Evolutionary conservation across 1,284 basidiomycete genomes (phyloP).

Genomic region (Clitocybe nebularis): DNA sequence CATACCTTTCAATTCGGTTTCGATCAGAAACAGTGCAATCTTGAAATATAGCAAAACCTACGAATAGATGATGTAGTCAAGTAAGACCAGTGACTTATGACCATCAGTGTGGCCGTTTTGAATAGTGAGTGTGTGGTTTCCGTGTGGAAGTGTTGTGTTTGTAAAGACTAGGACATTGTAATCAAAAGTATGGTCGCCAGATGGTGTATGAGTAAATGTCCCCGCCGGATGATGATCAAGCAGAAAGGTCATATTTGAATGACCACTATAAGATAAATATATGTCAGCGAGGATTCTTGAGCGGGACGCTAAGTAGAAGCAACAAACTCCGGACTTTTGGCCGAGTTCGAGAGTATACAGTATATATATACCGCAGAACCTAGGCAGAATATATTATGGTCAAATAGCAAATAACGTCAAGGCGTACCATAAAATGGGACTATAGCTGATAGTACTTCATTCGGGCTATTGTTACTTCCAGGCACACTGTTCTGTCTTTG

Average conservation of each 20-base stretch:
- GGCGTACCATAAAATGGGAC: conserved; percentile 24
- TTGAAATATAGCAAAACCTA: conserved; percentile 10
- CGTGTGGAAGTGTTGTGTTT: conserved; percentile 17
- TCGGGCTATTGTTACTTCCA: no score
- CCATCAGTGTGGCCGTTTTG: conserved; percentile 26
- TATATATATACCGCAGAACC: conserved; percentile 28
- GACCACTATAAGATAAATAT: conserved; percentile 5
- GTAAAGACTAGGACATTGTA: conserved; percentile 23
- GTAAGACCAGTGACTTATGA: conserved; percentile 22
- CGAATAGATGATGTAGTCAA: conserved; percentile 34
- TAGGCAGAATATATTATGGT: conserved; percentile 9
- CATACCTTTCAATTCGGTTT: conserved; percentile 17
- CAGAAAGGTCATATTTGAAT: conserved; percentile 24
- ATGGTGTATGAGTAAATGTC: conserved; percentile 13
- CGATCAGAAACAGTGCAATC: background rate
- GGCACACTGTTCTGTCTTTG: no score
- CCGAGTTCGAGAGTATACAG: conserved; percentile 21
- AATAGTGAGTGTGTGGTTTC: conserved; percentile 28
- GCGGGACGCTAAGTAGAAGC: no score
- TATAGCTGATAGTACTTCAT: conserved; percentile 17
- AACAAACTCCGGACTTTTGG: conserved; percentile 4
- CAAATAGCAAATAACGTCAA: no score
- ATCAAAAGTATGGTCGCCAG: conserved; percentile 9
- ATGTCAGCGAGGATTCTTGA: no score
- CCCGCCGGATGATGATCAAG: conserved; percentile 22